These are phyloP conservation scores for Aureobasidium subglaciale DNA, from an alignment of 2,329 filamentous ascomycete genomes.

Conservation along the genomic window DNA sequence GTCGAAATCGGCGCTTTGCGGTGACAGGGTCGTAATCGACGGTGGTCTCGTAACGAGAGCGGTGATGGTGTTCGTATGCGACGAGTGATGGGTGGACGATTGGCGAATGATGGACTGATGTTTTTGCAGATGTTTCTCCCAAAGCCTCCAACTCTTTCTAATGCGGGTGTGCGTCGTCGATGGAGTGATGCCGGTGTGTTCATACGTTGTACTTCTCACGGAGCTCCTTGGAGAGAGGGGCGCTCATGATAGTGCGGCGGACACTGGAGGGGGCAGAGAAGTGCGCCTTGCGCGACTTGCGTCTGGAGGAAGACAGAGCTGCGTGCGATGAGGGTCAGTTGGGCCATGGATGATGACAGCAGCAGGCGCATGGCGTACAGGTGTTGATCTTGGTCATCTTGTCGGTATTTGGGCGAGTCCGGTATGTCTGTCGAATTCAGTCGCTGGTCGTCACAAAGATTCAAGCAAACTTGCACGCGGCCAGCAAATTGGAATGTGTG, in stretches of 20 bases:
- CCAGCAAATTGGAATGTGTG: not conserved
- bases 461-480: not conserved
- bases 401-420: constrained; percentile 28
- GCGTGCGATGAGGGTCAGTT: constrained; percentile 14
- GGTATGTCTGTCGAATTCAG: constrained; percentile 11
- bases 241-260: constrained; percentile 95
- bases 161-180: not conserved
- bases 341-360: not conserved
- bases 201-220: constrained; percentile 98
- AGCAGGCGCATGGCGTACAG: constrained; percentile 37
- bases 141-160: constrained; percentile 4
- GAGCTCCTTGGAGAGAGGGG: constrained; percentile 91
- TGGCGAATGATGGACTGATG: too few species aligned
- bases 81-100: not conserved
- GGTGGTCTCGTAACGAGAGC: not conserved
- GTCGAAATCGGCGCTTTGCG: not conserved
- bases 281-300: constrained; percentile 99
- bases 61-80: not conserved
- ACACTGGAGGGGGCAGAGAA: constrained; percentile 91
- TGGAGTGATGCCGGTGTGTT: not conserved
- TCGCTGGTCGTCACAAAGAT: constrained; percentile 15
- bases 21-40: not conserved
- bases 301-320: constrained; percentile 74
- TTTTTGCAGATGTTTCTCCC: constrained; percentile 1
- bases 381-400: constrained; percentile 67